Evolutionary conservation across 1,284 basidiomycete species (phyloP).

Genomic region (Trichosporon inkin): DNA sequence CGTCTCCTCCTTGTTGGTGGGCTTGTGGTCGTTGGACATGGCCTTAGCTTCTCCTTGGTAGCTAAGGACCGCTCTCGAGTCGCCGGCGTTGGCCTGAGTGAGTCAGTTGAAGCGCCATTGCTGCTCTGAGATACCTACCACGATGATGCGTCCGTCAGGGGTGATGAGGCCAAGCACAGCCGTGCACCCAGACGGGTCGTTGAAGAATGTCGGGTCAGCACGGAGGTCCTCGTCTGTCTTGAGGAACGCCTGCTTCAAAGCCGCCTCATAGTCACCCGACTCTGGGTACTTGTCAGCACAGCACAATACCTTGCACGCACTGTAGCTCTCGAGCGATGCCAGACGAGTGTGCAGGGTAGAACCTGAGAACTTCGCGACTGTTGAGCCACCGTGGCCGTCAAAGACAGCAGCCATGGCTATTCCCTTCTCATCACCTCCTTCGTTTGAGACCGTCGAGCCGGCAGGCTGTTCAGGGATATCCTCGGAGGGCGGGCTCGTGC

Average conservation of each 20-base stretch:
- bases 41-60: slow-evolving; percentile 79
- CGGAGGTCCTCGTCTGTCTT: slow-evolving; percentile 92
- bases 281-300: slow-evolving; percentile 30
- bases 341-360: slow-evolving; percentile 82
- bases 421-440: slow-evolving; percentile 57
- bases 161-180: slow-evolving; percentile 86
- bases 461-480: slow-evolving; percentile 50
- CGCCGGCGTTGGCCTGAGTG: slow-evolving; percentile 88
- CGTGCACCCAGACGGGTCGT: slow-evolving; percentile 94
- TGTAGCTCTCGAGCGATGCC: slow-evolving; percentile 67
- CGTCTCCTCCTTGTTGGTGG: slow-evolving; percentile 81
- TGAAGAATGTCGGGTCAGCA: slow-evolving; percentile 75
- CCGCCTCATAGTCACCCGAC: slow-evolving; percentile 65
- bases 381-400: slow-evolving; percentile 93
- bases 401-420: slow-evolving; percentile 90
- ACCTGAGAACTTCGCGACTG: slow-evolving; percentile 87
- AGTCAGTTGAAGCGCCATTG: neutral
- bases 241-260: slow-evolving; percentile 84
- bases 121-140: slow-evolving; percentile 58
- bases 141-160: slow-evolving; percentile 65
- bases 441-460: slow-evolving; percentile 48
- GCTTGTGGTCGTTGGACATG: slow-evolving; percentile 95
- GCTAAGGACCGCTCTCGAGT: slow-evolving; percentile 88
- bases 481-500: slow-evolving; percentile 49
- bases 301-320: slow-evolving; percentile 25